Evolutionary conservation across 106 monocot genomes (phyloP), one percentile per base, ranked within the genome.

Genomic region (Posidonia australis): DNA sequence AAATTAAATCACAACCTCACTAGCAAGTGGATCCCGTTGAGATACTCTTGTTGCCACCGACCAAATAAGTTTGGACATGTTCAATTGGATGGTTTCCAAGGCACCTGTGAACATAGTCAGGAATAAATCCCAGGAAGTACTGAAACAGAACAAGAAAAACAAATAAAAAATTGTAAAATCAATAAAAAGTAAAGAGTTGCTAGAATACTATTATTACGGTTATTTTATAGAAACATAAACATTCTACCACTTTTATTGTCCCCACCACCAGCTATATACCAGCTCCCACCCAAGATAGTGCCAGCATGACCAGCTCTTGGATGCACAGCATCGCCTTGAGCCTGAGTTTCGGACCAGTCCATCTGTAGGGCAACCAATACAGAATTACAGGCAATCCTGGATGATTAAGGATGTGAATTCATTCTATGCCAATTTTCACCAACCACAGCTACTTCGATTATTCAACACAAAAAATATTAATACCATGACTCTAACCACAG

Each of bases 221-320:
- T 17, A 17, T 49, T 9, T n/a, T 49, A 16, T 9, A 10, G 21
- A 55, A 55, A 55, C 25, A 24, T 46, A 36, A 53, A 51, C 21
- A 60, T 9, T 22, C 49, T 68, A 93, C 93, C 93, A 47, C 83
- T 86, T 65, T 24, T 77, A 46, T 82, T 93, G 72, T 93, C 89
- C 70, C 93, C 93, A 70, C 89, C 93, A 68, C 93, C 93, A 76
- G 84, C 89, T 47, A 93, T 81, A 74, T 83, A 93, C 93, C 85
- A 86, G 31, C 66, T 72, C 28, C 82, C 89, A 58, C 75, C 80
- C 9, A 89, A 54, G 10, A 47, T 51, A 14, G 86, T 60, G 6
- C 86, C 75, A 60, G 93, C 89, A 80, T 93, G 93, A 69, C 93
- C 93, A 60, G 89, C 83, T 56, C 93, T 78, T 28, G 89, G 86